A percentile compares a stretch with the other conserved stretches of the same genome.
Conservation (phyloP, 805 yeast genomes). For the Sugiyamaella boreocaroliniensis region DNA sequence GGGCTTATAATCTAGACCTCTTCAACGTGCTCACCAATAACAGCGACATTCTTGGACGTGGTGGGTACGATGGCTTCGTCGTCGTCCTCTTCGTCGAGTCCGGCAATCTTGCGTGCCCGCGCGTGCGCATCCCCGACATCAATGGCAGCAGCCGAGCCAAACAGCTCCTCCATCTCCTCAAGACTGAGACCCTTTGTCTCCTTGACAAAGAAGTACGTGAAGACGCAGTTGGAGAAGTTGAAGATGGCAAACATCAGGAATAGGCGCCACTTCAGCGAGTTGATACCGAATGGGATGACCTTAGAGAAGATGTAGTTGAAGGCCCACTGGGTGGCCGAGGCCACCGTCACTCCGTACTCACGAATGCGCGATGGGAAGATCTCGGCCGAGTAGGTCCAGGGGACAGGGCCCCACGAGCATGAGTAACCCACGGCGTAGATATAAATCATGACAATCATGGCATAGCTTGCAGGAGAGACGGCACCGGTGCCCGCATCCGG, state of each 20-base stretch:
- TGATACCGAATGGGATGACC: constrained; percentile 14
- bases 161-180: constrained; percentile 69
- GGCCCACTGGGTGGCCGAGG: constrained; percentile 52
- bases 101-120: background rate
- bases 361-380: constrained; percentile 70
- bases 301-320: constrained; percentile 46
- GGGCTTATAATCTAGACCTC: background rate
- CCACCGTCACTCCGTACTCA: constrained; percentile 71
- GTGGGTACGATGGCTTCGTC: background rate
- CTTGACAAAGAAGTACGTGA: constrained; percentile 60
- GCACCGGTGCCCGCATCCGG: constrained; percentile 2
- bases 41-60: background rate
- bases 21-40: background rate
- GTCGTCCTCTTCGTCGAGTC: background rate
- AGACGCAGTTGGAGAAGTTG: constrained; percentile 26
- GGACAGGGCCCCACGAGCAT: constrained; percentile 78
- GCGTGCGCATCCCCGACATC: constrained; percentile 2
- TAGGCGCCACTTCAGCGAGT: constrained; percentile 14
- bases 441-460: constrained; percentile 57
- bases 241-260: constrained; percentile 46
- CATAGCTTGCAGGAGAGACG: constrained; percentile 17
- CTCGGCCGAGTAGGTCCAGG: constrained; percentile 81
- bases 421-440: constrained; percentile 57
- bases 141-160: constrained; percentile 21
- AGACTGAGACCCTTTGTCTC: constrained; percentile 73